A percentile compares a stretch with the other conserved stretches of the same genome.
These are phyloP conservation scores for Gossypium stocksii DNA, from an alignment of 345 rosid genomes.

Conservation along the genomic window DNA sequence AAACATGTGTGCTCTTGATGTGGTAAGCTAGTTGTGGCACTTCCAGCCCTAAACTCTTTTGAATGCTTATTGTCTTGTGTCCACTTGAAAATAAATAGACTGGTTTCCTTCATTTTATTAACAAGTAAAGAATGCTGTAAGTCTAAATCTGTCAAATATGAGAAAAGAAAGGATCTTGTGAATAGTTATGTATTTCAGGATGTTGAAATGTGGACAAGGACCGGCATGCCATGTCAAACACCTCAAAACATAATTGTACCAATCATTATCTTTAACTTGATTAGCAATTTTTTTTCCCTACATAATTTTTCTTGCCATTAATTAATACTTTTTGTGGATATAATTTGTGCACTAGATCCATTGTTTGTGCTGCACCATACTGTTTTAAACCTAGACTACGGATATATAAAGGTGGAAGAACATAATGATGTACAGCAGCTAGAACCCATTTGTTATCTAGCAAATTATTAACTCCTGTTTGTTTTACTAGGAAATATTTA, in stretches of 20 bases:
- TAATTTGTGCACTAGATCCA: not conserved
- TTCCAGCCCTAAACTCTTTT: not conserved
- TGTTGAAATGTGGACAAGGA: not conserved
- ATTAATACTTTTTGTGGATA: not conserved
- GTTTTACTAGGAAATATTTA: not conserved
- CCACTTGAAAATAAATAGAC: not conserved
- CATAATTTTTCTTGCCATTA: not conserved
- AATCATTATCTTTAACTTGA: not conserved
- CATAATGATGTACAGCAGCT: not conserved
- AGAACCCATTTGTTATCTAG: not conserved
- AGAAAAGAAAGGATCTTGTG: not conserved
- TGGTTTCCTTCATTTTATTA: conserved; percentile 2
- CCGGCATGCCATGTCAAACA: not conserved
- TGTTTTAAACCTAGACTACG: not conserved
- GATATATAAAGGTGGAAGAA: not conserved
- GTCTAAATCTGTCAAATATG: not conserved
- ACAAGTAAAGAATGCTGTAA: not conserved
- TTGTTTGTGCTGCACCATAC: not conserved
- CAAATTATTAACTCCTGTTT: not conserved
- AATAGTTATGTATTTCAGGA: not conserved
- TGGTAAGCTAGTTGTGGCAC: conserved; percentile 41
- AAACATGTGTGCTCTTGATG: conserved; percentile 65
- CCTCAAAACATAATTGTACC: not conserved
- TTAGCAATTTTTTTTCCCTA: not conserved
- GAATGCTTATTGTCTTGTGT: not conserved